phyloP scores from a whole-genome alignment of 2,329 filamentous ascomycete species.

The Aspergillus sp. region DNA sequence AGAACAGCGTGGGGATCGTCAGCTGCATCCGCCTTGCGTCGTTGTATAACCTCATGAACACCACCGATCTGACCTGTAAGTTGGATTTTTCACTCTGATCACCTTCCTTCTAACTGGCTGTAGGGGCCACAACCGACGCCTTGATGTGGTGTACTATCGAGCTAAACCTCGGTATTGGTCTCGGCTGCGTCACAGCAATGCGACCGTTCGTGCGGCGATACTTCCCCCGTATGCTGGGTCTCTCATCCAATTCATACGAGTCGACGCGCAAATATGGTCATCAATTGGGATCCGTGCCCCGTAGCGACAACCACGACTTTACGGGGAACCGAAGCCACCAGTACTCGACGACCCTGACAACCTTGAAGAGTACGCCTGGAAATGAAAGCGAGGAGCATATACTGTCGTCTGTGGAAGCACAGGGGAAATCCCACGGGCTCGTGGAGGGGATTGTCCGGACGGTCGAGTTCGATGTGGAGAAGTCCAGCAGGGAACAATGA shows the following conservation, averaged over 20 bases:
- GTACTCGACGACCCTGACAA: slow-evolving; percentile 15
- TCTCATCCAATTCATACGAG: slow-evolving; percentile 15
- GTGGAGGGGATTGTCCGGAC: slow-evolving; percentile 23
- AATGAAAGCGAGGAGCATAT: slow-evolving; percentile 26
- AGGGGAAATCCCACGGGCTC: slow-evolving; percentile 1
- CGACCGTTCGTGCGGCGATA: slow-evolving; percentile 27
- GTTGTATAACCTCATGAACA: slow-evolving; percentile 21
- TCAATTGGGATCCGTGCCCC: slow-evolving; percentile 21
- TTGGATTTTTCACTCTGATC: background rate
- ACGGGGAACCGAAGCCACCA: slow-evolving; percentile 13
- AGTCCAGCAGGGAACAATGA: slow-evolving; percentile 7
- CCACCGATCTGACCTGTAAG: slow-evolving; percentile 25
- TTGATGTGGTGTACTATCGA: slow-evolving; percentile 29
- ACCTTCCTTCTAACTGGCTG: background rate
- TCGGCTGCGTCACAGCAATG: slow-evolving; percentile 28
- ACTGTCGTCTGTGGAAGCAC: slow-evolving; percentile 4
- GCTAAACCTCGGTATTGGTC: slow-evolving; percentile 26
- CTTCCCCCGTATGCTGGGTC: slow-evolving; percentile 24
- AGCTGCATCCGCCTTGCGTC: slow-evolving; percentile 27
- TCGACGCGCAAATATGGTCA: slow-evolving; percentile 18
- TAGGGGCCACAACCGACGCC: slow-evolving; percentile 22
- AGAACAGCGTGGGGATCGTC: slow-evolving; percentile 25
- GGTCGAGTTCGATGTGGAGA: slow-evolving; percentile 25
- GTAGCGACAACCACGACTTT: slow-evolving; percentile 17
- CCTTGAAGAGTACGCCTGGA: slow-evolving; percentile 13